Conservation (phyloP, 2,329 filamentous ascomycete species). For the Hypoxylon sp. region DNA sequence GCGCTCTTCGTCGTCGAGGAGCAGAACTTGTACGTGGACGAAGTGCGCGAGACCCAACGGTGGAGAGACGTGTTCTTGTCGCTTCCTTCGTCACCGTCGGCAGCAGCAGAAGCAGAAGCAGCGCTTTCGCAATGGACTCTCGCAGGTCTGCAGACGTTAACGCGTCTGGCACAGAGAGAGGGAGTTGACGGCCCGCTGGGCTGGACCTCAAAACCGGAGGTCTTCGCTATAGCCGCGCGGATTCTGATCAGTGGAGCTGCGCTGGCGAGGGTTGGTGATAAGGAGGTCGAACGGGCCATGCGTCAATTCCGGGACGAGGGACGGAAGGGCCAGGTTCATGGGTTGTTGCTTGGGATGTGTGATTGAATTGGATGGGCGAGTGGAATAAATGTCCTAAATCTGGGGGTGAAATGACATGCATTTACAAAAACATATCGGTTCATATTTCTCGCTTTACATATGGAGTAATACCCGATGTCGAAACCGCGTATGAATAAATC, state of each 20-base stretch:
- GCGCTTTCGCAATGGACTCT: slow-evolving; percentile 57
- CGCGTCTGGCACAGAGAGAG: slow-evolving; percentile 38
- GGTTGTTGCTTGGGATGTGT: slow-evolving; percentile 43
- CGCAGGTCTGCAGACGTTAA: slow-evolving; percentile 58
- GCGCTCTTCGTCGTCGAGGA: slow-evolving; percentile 88
- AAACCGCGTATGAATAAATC: too few species aligned
- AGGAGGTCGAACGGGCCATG: slow-evolving; percentile 34
- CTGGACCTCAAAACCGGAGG: slow-evolving; percentile 73
- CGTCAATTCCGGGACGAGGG: slow-evolving; percentile 39
- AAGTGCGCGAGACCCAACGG: slow-evolving; percentile 74
- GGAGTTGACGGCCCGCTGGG: slow-evolving; percentile 66
- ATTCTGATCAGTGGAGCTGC: slow-evolving; percentile 53
- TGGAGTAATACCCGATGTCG: too few species aligned
- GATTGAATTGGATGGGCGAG: slow-evolving; percentile 11
- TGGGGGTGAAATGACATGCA: too few species aligned
- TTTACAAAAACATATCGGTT: too few species aligned
- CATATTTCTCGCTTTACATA: too few species aligned
- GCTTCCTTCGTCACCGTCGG: slow-evolving; percentile 8
- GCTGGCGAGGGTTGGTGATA: slow-evolving; percentile 38
- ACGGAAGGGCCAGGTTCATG: slow-evolving; percentile 34
- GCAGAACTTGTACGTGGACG: slow-evolving; percentile 92
- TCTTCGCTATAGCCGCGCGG: slow-evolving; percentile 68
- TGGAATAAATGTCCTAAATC: too few species aligned
- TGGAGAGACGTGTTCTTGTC: slow-evolving; percentile 67
- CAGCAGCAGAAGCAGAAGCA: slow-evolving; percentile 19